Evolutionary conservation across 345 rosid genomes (phyloP), one percentile per base, ranked within the genome.

Genomic region (Luvunga scandens): DNA sequence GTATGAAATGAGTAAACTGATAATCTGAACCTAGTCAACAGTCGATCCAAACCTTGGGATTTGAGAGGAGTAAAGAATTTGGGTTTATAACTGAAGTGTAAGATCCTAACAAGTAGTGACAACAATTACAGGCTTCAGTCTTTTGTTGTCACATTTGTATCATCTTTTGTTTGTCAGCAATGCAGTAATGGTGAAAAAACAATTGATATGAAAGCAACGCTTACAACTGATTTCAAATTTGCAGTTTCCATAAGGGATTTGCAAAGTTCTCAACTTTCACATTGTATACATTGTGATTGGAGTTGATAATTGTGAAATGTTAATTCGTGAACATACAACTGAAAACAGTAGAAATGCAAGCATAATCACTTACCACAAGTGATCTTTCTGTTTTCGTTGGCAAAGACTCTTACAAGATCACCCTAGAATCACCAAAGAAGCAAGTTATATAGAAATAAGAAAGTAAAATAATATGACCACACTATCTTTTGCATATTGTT

Each of bases 381-480:
- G 72, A 96, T 94, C 91, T 90, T 96, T 81, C 84, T 88, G 84
- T 91, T 87, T 39, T 94, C 98, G 75, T 94, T 92, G 80, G 99
- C 98, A 82, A 94, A 96, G 77, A 96, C 98, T 89, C 75, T 92
- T 77, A 94, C 97, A 82, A 94, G 94, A 88, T 91, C 97, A 83
- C 99, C 99, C 98, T 96, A 82, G 75, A 83, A 75, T 77, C 76
- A 83, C 66, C 87, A 75, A 76, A 80, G 69, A 45, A 72, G 61
- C 64, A 65, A 78, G 62, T 77, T 78, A 69, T 5, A 69, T 27
- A 69, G 21, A 9, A 4, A 57, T 57, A 64, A 28, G 28, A 56
- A 71, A 36, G 53, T 33, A 64, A 72, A 6, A 70, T 48, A 14
- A 6, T 61, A 30, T 24, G 9, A 27, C 69, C 68, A 39, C 39